Conservation (phyloP, 1,284 basidiomycete genomes). For the Spongiforma sp. region DNA sequence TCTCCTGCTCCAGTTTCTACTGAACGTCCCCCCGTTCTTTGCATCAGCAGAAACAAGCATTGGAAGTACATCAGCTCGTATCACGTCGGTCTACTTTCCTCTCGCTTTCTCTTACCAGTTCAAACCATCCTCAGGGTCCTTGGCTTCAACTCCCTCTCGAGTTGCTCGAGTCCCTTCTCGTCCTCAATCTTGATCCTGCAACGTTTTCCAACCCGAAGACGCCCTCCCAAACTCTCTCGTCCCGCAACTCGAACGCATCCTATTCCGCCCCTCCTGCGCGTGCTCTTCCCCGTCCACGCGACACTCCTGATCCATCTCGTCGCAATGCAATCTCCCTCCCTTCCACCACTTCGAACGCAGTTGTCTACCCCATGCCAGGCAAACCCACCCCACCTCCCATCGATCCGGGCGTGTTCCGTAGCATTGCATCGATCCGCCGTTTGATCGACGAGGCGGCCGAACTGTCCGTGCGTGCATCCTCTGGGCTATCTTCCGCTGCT, state of each 20-base stretch:
- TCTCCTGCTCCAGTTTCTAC: slow-evolving; percentile 38
- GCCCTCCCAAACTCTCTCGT: slow-evolving; percentile 39
- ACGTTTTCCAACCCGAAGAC: slow-evolving; percentile 57
- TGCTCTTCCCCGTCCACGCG: slow-evolving; percentile 34
- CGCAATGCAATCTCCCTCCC: slow-evolving; percentile 44
- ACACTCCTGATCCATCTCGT: slow-evolving; percentile 58
- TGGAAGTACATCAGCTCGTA: slow-evolving; percentile 89
- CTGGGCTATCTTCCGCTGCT: slow-evolving; percentile 74
- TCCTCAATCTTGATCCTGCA: slow-evolving; percentile 74
- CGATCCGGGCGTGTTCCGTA: slow-evolving; percentile 82
- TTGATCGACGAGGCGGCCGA: slow-evolving; percentile 87
- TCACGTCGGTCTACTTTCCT: slow-evolving; percentile 60
- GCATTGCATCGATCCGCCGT: slow-evolving; percentile 70
- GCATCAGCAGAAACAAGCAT: slow-evolving; percentile 86
- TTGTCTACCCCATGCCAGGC: slow-evolving; percentile 58
- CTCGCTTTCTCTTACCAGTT: neutral
- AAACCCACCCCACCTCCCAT: slow-evolving; percentile 79
- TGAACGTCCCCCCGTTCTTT: slow-evolving; percentile 62
- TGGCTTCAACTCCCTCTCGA: slow-evolving; percentile 88
- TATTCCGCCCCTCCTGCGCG: slow-evolving; percentile 17
- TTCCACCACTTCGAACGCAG: slow-evolving; percentile 39
- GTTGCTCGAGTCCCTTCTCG: slow-evolving; percentile 76
- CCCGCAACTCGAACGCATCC: slow-evolving; percentile 36
- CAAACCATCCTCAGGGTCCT: slow-evolving; percentile 61
- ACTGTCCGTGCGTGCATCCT: slow-evolving; percentile 79